phyloP scores from a whole-genome alignment of 1,284 basidiomycete genomes.

The Gomphus bonarii region DNA sequence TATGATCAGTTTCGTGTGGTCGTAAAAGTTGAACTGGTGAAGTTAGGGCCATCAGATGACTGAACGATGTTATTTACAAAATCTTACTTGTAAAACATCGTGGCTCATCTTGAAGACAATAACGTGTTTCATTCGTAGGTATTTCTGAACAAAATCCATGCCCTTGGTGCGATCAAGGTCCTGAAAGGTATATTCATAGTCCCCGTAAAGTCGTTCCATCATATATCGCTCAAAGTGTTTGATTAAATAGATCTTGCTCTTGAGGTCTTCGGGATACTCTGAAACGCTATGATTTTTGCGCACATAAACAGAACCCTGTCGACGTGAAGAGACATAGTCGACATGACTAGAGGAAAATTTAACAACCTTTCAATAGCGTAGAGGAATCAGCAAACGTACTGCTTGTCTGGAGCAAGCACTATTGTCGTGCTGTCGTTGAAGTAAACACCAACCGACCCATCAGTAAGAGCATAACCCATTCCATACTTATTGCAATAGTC shows the following conservation, averaged over 20 bases:
- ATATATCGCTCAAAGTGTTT: slow-evolving; percentile 92
- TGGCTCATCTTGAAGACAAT: slow-evolving; percentile 96
- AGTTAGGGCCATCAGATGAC: not conserved
- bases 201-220: slow-evolving; percentile 74
- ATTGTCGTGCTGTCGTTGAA: slow-evolving; percentile 92
- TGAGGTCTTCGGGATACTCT: slow-evolving; percentile 64
- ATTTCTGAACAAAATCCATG: slow-evolving; percentile 94
- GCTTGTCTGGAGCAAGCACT: slow-evolving; percentile 75
- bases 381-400: slow-evolving; percentile 36
- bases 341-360: slow-evolving; percentile 48
- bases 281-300: slow-evolving; percentile 58
- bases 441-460: slow-evolving; percentile 90
- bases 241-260: slow-evolving; percentile 82
- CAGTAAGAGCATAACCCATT: slow-evolving; percentile 93
- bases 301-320: slow-evolving; percentile 52
- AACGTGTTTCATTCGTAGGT: slow-evolving; percentile 92
- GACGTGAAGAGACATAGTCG: slow-evolving; percentile 68
- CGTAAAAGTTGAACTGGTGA: slow-evolving; percentile 91
- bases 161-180: slow-evolving; percentile 62
- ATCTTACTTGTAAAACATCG: slow-evolving; percentile 76
- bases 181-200: slow-evolving; percentile 72
- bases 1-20: slow-evolving; percentile 92
- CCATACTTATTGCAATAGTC: slow-evolving; percentile 99
- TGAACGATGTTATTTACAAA: not conserved
- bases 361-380: not conserved